Evolutionary conservation across 2,329 filamentous ascomycete genomes (phyloP), one percentile per base, ranked within the genome.

Genomic region (Claviceps pazoutovae): DNA sequence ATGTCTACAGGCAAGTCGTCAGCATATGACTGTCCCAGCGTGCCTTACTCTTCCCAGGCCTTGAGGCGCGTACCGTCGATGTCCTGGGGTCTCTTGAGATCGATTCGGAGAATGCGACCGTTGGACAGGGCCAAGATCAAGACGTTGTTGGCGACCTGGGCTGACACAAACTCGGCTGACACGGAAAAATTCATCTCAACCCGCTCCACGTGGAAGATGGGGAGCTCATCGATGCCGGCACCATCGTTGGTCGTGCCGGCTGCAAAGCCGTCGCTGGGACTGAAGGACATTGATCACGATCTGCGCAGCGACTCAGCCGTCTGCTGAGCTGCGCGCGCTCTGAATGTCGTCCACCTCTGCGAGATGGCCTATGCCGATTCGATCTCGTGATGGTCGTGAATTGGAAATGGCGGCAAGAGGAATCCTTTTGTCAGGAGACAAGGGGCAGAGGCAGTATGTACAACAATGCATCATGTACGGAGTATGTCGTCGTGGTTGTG

Each of bases 111-210:
- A 57, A 98, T 93, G 60, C 91, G 84, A 49, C 89, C 88, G 53
- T 91, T 96, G 5, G 89, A 91, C 39, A 98, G 78, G 42, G 93
- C 93, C 49, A 98, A 75, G 21, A 97, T 83, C 53, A 98, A 78
- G 55, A 97, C 90, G 73, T 98, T 96, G 69, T 98, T 97, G 57
- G 91, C 90, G 52, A 97, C 91, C 68, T 96, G 90, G 42, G 90
- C 90, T 17, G 93, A 90, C 47, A 95, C 93, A 64, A 98, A 97
- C 68, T 96, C 88, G 58, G 91, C 89, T 2, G 91, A 88, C 61
- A 97, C 84, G 54, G 88, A 85, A 75, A 98, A 98, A 66, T 93
- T 87, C 56, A 97, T 82, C 72, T 94, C 85, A 41, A 97, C 93
- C 56, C 80, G 83, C 70, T 95, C 87, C 64, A 97, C 83, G 65